phyloP scores from a whole-genome alignment of 1,284 basidiomycete species.

The Tilletiaria anomala region DNA sequence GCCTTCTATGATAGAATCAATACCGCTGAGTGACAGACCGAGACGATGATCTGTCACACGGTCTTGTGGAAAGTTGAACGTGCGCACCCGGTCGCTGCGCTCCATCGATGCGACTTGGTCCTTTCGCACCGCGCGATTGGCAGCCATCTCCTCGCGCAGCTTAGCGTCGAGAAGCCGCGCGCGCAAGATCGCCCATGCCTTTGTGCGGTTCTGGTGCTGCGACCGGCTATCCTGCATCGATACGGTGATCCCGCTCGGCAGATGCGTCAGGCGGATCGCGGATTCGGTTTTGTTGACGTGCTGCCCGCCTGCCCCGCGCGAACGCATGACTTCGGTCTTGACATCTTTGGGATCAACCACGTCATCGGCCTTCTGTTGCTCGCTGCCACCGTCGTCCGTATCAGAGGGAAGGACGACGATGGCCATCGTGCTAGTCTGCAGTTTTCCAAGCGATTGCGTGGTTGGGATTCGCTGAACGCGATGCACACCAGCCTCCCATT shows the following conservation, averaged over 20 bases:
- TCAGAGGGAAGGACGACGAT: constrained; percentile 42
- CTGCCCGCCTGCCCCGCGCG: constrained; percentile 91
- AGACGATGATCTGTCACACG: constrained; percentile 37
- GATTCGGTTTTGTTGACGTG: constrained; percentile 99
- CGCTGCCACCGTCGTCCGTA: constrained; percentile 37
- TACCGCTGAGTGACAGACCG: constrained; percentile 25
- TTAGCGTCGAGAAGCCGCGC: constrained; percentile 28
- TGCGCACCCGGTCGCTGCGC: constrained; percentile 32
- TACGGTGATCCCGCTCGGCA: constrained; percentile 83
- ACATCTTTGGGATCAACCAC: constrained; percentile 69
- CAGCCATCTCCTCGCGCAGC: constrained; percentile 22
- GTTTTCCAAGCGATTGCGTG: constrained; percentile 70
- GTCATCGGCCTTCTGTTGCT: constrained; percentile 39
- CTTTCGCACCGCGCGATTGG: constrained; percentile 19
- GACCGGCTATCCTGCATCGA: constrained; percentile 97
- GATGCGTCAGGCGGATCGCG: constrained; percentile 85
- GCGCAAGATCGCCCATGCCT: constrained; percentile 33
- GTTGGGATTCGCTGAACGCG: constrained; percentile 84
- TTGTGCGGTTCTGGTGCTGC: constrained; percentile 57
- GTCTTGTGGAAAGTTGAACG: constrained; percentile 38
- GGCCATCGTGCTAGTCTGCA: constrained; percentile 84
- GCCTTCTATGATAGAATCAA: constrained; percentile 33
- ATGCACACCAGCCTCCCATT: constrained; percentile 59
- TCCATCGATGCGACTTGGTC: constrained; percentile 34
- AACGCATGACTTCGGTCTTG: constrained; percentile 80